Base-by-base conservation (phyloP, 352 stramenopile genomes). In the Phytophthora capsici region DNA sequence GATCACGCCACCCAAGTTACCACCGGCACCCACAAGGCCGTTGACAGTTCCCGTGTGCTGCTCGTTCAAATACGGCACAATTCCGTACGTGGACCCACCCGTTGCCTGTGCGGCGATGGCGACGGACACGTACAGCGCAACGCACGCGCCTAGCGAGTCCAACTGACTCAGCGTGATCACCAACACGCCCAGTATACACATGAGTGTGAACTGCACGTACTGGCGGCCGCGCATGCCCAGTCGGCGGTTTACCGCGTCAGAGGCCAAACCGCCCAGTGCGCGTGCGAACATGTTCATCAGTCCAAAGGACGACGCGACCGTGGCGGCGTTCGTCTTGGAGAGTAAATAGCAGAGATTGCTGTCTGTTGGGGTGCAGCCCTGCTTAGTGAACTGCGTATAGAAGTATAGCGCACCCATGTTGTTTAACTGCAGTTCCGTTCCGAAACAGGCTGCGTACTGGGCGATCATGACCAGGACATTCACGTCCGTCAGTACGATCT, bases 381-480 rank as follows among this genome's bases (percentile, higher is more conserved):
- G 57, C 36, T 89, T 81, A 13, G 78, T 75, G 58, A 98, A 98
- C 38, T 93, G 80, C 22, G 93, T 85, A 58, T 95, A 93, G 65
- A 98, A 98, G 78, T 98, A 98, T 16, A 91, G 75, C 6, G 93
- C 92, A 30, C 91, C 90, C 72, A 96, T 96, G 80, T 98, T 98
- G 88, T 98, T 98, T 53, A 98, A 86, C 70, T 97, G 96, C 22
- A 99, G 77, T 69, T 99, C 96, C 16, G 97, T 93, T 50, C 96
- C 96, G 67, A 98, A 98, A 74, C 81, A 97, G 40, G 89, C 86
- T 7, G 81, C 95, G 70, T 99, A 99, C 59, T 98, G 91, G 26
- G 96, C 55, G 69, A 97, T 94, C 56, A 99, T 78, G 43, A 99
- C 72, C 73, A 95, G 94, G 9, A 91, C 94, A 72, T 98, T 98